Conservation (phyloP, 2,329 filamentous ascomycete genomes). For the Colletotrichum camelliae region DNA sequence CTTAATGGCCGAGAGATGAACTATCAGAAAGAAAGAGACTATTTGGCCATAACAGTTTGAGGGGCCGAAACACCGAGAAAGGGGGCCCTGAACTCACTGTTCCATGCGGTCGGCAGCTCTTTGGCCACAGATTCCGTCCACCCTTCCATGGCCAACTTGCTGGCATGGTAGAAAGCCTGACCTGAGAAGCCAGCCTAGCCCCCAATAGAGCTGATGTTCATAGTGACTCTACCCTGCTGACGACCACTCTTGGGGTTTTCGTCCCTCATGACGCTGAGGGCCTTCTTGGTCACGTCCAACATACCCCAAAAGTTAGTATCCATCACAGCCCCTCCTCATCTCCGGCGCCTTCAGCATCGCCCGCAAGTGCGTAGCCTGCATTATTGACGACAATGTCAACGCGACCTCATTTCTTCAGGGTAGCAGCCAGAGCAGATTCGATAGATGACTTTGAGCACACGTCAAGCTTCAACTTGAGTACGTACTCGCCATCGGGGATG, state of each 20-base stretch:
- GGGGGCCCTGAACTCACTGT: conserved; percentile 31
- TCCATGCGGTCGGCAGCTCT: conserved; percentile 48
- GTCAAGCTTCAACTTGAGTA: not conserved
- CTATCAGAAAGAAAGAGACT: conserved; percentile 9
- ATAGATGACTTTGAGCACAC: not conserved
- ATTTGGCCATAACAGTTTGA: not conserved
- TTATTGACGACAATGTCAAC: not conserved
- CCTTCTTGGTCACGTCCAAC: conserved; percentile 18
- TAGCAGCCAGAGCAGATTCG: not conserved
- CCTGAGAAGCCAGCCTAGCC: conserved; percentile 40
- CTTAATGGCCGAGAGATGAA: conserved; percentile 47
- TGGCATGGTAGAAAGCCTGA: conserved; percentile 42
- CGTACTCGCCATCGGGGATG: not conserved
- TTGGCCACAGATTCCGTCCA: conserved; percentile 50
- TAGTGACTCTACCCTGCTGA: conserved; percentile 52
- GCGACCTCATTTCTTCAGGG: not conserved
- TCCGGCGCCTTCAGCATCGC: not conserved
- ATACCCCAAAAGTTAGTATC: not conserved
- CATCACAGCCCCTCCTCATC: not conserved
- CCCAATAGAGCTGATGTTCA: conserved; percentile 62
- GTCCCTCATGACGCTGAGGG: conserved; percentile 43
- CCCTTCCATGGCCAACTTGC: conserved; percentile 52
- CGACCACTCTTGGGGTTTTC: conserved; percentile 30
- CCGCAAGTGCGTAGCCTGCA: not conserved
- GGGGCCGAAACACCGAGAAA: not conserved